These are phyloP conservation scores for Alternaria burnsii DNA, from an alignment of 2,329 filamentous ascomycete species.

Conservation along the genomic window DNA sequence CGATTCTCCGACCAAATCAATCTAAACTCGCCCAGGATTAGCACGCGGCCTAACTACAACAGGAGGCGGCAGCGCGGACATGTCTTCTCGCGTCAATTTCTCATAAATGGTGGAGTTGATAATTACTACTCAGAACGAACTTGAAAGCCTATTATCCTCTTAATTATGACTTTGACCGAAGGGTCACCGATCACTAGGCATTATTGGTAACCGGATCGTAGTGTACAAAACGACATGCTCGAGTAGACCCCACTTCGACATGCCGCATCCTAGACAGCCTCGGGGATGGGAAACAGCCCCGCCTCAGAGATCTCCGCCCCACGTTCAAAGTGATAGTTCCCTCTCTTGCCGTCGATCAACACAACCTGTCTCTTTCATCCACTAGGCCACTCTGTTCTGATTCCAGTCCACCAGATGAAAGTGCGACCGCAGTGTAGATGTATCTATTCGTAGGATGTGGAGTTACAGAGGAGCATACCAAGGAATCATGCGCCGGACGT, in stretches of 20 bases:
- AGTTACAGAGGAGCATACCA: neutral
- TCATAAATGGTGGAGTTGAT: neutral
- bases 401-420: slow-evolving; percentile 3
- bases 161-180: neutral
- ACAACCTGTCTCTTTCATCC: neutral
- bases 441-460: neutral
- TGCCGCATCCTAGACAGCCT: neutral
- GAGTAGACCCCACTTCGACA: neutral
- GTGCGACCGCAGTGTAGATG: neutral
- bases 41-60: neutral
- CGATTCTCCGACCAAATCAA: slow-evolving; percentile 8
- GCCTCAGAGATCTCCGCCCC: slow-evolving; percentile 5
- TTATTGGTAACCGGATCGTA: neutral
- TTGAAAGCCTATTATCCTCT: neutral
- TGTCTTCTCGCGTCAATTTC: neutral
- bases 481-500: neutral
- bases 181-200: neutral
- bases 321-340: slow-evolving; percentile 1
- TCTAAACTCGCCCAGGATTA: slow-evolving; percentile 11
- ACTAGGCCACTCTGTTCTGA: slow-evolving; percentile 1
- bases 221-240: neutral
- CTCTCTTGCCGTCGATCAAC: neutral
- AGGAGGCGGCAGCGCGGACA: neutral
- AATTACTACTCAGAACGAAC: neutral
- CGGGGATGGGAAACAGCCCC: neutral